Conservation (phyloP, 257 asterid species). For the Lithospermum erythrorhizon region DNA sequence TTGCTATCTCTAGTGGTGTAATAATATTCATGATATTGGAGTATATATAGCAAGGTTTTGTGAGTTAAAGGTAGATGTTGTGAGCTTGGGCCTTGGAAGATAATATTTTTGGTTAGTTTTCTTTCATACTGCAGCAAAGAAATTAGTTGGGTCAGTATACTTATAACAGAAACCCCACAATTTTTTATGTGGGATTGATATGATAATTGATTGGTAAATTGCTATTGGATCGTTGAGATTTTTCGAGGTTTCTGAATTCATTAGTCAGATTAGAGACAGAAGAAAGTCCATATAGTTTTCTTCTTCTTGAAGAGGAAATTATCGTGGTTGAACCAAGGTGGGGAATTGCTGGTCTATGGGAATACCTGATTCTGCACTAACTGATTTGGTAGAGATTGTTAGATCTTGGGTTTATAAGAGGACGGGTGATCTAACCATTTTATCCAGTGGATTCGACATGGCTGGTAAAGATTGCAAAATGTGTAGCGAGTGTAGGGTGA, state of each 20-base stretch:
- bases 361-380: slow-evolving; percentile 44
- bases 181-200: slow-evolving; percentile 67
- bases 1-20: slow-evolving; percentile 7
- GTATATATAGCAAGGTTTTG: slow-evolving; percentile 28
- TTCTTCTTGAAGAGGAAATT: slow-evolving; percentile 8
- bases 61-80: slow-evolving; percentile 24
- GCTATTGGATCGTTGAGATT: too few relatives aligned
- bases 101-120: slow-evolving; percentile 12
- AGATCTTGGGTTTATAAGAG: slow-evolving; percentile 55
- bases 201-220: slow-evolving; percentile 18
- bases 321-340: slow-evolving; percentile 21
- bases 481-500: slow-evolving; percentile 41
- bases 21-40: slow-evolving; percentile 15
- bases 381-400: slow-evolving; percentile 50
- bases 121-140: slow-evolving; percentile 18
- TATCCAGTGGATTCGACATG: slow-evolving; percentile 27
- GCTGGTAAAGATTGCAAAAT: slow-evolving; percentile 22
- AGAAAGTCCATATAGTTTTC: slow-evolving; percentile 4
- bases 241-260: too few relatives aligned
- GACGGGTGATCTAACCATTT: slow-evolving; percentile 20
- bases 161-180: slow-evolving; percentile 28
- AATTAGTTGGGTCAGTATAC: slow-evolving; percentile 9
- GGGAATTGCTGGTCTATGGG: slow-evolving; percentile 48
- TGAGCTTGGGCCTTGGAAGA: slow-evolving; percentile 24
- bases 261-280: slow-evolving; percentile 7